Conservation (phyloP, 371 early-diverging fungal genomes). For the Mortierella sp. region DNA sequence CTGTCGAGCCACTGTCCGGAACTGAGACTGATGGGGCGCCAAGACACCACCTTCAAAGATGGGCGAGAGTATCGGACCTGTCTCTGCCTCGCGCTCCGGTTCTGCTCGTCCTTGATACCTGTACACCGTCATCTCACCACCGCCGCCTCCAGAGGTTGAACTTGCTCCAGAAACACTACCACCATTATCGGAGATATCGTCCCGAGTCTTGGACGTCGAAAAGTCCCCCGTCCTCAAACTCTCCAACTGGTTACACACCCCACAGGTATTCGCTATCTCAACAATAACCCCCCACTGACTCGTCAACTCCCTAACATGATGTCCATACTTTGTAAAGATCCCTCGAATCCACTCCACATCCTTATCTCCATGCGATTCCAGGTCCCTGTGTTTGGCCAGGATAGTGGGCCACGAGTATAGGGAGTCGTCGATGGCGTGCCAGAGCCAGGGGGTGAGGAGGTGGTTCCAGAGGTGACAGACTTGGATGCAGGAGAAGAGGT, state of each 20-base stretch:
- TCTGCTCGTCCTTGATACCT: neutral
- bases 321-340: neutral
- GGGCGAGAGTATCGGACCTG: neutral
- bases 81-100: neutral
- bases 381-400: neutral
- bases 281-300: neutral
- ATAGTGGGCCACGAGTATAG: neutral
- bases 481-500: neutral
- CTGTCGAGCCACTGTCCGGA: neutral
- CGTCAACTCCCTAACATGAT: neutral
- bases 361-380: neutral
- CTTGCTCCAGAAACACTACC: neutral
- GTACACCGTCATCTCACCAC: neutral
- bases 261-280: neutral
- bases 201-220: neutral
- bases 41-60: neutral
- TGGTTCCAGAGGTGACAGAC: conserved; percentile 7
- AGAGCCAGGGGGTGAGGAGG: conserved; percentile 1
- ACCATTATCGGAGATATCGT: neutral
- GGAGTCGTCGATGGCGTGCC: conserved; percentile 8
- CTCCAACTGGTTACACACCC: neutral
- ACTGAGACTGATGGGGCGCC: neutral
- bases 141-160: neutral
- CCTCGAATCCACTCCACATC: neutral
- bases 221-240: neutral